Evolutionary conservation across 768 basidiomycete genomes (phyloP).

Genomic region (Nidularia pulvinata): DNA sequence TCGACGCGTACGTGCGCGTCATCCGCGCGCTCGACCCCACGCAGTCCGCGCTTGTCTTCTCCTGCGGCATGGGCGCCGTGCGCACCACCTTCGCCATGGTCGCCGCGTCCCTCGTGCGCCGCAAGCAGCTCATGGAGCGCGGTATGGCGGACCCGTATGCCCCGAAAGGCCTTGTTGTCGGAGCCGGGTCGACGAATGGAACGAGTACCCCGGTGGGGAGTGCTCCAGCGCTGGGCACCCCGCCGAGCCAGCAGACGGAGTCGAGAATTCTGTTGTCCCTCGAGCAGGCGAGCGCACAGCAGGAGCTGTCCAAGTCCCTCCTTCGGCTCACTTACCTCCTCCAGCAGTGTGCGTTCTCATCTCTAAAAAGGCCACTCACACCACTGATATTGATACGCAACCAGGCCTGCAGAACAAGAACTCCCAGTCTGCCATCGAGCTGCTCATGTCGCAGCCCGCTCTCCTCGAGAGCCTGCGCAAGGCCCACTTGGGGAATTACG

Average conservation of each 20-base stretch:
- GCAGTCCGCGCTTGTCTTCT: slow-evolving; percentile 85
- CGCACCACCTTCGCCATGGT: slow-evolving; percentile 97
- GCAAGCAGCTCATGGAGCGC: slow-evolving; percentile 67
- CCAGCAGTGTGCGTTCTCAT: slow-evolving; percentile 60
- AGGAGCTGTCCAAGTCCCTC: slow-evolving; percentile 75
- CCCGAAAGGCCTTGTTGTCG: slow-evolving; percentile 22
- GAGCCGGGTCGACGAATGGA: slow-evolving; percentile 6
- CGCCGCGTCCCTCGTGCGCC: slow-evolving; percentile 84
- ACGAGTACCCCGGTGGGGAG: neutral
- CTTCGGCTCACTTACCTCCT: slow-evolving; percentile 79
- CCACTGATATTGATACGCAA: neutral
- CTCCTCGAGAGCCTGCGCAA: slow-evolving; percentile 87
- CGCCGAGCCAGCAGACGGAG: slow-evolving; percentile 51
- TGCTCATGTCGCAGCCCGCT: slow-evolving; percentile 78
- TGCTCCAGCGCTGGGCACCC: slow-evolving; percentile 41
- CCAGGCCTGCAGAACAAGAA: slow-evolving; percentile 64
- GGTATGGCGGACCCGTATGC: slow-evolving; percentile 84
- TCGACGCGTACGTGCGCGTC: slow-evolving; percentile 89
- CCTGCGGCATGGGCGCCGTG: slow-evolving; percentile 96
- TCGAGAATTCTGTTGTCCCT: slow-evolving; percentile 60
- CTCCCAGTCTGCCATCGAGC: slow-evolving; percentile 80
- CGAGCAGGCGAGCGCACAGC: slow-evolving; percentile 78
- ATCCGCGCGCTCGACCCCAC: slow-evolving; percentile 81
- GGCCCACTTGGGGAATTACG: slow-evolving; percentile 91
- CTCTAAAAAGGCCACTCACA: neutral